Evolutionary conservation across 345 rosid species (phyloP).

Genomic region (Leavenworthia alabamica): DNA sequence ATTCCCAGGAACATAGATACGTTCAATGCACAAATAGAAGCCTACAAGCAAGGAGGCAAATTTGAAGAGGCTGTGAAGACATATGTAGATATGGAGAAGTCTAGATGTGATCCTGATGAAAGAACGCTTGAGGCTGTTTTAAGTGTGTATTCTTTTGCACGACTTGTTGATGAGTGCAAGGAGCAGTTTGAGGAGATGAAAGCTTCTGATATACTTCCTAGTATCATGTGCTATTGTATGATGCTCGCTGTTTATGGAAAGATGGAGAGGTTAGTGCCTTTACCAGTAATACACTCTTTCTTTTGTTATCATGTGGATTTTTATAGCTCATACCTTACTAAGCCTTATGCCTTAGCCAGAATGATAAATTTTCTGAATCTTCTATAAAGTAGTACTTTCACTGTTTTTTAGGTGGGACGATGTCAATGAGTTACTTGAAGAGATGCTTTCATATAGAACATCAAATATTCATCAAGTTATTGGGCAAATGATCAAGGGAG

Average conservation of each 20-base stretch:
- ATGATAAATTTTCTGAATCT: background rate
- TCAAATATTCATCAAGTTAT: slow-evolving; percentile 85
- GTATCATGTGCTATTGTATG: slow-evolving; percentile 87
- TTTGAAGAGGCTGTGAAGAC: slow-evolving; percentile 91
- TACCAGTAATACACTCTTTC: background rate
- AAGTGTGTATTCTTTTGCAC: slow-evolving; percentile 75
- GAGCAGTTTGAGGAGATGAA: slow-evolving; percentile 91
- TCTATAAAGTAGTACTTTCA: background rate
- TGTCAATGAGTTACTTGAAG: slow-evolving; percentile 65
- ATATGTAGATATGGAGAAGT: slow-evolving; percentile 82
- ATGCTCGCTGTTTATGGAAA: slow-evolving; percentile 91
- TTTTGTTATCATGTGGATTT: background rate
- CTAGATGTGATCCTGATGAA: slow-evolving; percentile 76
- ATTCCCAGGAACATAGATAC: slow-evolving; percentile 60
- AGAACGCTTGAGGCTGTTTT: slow-evolving; percentile 82
- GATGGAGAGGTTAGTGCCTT: slow-evolving; percentile 55
- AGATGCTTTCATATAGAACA: slow-evolving; percentile 64
- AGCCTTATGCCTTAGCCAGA: background rate
- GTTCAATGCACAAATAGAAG: slow-evolving; percentile 88
- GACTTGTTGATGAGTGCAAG: slow-evolving; percentile 81
- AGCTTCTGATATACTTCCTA: slow-evolving; percentile 68
- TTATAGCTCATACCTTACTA: background rate
- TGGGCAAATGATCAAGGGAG: slow-evolving; percentile 92
- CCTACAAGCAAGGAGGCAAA: slow-evolving; percentile 79
- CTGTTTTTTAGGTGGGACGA: slow-evolving; percentile 77